Evolutionary conservation across 2,329 filamentous ascomycete species (phyloP).

Genomic region (Dactylellina cionopaga): DNA sequence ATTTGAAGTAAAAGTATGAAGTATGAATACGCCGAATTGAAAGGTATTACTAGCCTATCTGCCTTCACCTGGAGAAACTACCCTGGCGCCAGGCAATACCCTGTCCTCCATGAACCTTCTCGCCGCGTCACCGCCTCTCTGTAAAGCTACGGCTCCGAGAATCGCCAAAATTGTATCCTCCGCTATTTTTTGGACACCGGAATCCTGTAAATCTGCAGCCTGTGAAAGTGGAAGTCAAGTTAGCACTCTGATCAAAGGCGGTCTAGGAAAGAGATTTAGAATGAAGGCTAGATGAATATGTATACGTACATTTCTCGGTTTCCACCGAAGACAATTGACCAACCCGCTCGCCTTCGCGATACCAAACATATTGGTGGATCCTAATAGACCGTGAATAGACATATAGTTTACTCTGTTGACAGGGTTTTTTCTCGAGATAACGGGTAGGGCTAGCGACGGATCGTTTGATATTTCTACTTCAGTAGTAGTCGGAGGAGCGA

Average conservation of each 20-base stretch:
- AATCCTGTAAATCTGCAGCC: slow-evolving; percentile 74
- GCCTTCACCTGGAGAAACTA: neutral
- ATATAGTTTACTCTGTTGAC: slow-evolving; percentile 72
- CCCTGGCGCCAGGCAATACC: slow-evolving; percentile 66
- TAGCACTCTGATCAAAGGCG: neutral
- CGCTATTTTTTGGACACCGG: slow-evolving; percentile 79
- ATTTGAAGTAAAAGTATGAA: slow-evolving; percentile 16
- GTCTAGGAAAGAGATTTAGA: too few species aligned
- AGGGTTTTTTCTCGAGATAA: slow-evolving; percentile 66
- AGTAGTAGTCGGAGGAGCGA: slow-evolving; percentile 56
- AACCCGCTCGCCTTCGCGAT: slow-evolving; percentile 78
- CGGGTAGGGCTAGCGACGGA: slow-evolving; percentile 75
- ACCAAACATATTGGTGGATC: slow-evolving; percentile 72
- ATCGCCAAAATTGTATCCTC: slow-evolving; percentile 84
- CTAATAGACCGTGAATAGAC: slow-evolving; percentile 71
- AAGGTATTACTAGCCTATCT: neutral
- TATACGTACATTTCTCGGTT: slow-evolving; percentile 75
- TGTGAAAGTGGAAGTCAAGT: slow-evolving; percentile 57
- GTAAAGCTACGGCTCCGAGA: slow-evolving; percentile 86
- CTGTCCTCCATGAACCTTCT: slow-evolving; percentile 78
- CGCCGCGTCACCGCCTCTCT: slow-evolving; percentile 82
- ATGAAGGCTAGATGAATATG: neutral
- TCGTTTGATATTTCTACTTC: slow-evolving; percentile 65
- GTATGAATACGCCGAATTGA: neutral
- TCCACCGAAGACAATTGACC: slow-evolving; percentile 83